Base-by-base conservation (phyloP, 169 alveolate species). In the Plasmodium fragile region DNA sequence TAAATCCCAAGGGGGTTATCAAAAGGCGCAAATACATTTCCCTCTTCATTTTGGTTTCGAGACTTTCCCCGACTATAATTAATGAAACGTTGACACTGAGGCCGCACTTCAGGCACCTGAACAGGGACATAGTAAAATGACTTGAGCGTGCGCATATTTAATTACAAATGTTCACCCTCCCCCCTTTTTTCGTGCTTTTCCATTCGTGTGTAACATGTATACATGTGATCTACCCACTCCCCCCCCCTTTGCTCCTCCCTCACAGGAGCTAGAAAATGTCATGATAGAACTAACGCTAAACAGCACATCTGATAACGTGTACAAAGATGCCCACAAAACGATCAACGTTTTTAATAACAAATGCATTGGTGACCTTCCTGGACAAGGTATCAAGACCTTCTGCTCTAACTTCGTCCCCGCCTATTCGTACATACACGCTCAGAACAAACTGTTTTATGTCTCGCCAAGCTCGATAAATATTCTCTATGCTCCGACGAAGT, bases 401-500 rank as follows among this genome's bases (percentile, higher is more conserved):
- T 91, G 92, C 55, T 91, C 94, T 18, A 70, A 91, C 55, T 91
- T 81, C 59, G 13, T 91, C 45, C 94, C 94, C 7, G 53, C 94
- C 18, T 91, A 91, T 43, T 81, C 94, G 3, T 91, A 91, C 75
- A 79, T 91, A 79, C 22, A 91, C 41, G 92, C 36, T n/a, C 30
- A 91, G 75, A 91, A 91, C 59, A 91, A 91, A 32, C 32, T 81
- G 18, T 91, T 91, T 71, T 91, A 71, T 59, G 65, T 91, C 77
- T 22, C 94, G 1, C 94, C 94, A 6, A 91, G 92, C 30, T 91
- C 94, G 52, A 91, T 91, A 25, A 91, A 34, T 25, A 91, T 91
- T 70, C 59, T 69, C 81, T 91, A 70, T 39, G 94, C 92, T 80
- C 94, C 94, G 36, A 69, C 91, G 4, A 91, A 91, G 94, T 91